phyloP scores from a whole-genome alignment of 2,329 filamentous ascomycete species.

The Aspergillus luchuensis region DNA sequence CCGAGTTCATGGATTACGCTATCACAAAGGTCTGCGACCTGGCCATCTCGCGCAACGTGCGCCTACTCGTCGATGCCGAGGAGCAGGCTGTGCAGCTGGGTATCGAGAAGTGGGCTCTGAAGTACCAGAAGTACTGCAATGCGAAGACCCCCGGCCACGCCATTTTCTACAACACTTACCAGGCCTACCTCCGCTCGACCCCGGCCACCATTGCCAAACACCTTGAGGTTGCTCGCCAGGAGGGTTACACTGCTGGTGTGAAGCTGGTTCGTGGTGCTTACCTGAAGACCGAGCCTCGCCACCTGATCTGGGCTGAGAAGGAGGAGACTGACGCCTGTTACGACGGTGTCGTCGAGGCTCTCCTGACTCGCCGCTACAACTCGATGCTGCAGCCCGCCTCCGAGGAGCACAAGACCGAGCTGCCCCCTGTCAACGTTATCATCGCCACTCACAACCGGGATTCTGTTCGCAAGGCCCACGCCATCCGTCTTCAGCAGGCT shows the following conservation, averaged over 20 bases:
- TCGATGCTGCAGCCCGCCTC: constrained; percentile 51
- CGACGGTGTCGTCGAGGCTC: constrained; percentile 57
- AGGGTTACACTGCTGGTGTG: constrained; percentile 54
- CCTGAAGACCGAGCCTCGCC: constrained; percentile 51
- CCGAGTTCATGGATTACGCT: constrained; percentile 44
- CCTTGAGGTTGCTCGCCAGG: constrained; percentile 47
- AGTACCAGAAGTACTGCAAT: constrained; percentile 57
- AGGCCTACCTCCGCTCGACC: constrained; percentile 56
- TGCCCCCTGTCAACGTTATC: constrained; percentile 53
- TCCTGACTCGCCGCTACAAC: constrained; percentile 62
- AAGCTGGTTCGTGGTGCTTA: constrained; percentile 59
- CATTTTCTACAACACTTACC: constrained; percentile 59
- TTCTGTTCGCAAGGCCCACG: constrained; percentile 56
- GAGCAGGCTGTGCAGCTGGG: constrained; percentile 55
- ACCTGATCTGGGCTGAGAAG: constrained; percentile 51
- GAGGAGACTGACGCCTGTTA: constrained; percentile 55
- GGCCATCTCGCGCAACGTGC: constrained; percentile 46
- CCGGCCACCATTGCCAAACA: constrained; percentile 50
- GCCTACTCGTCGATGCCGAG: constrained; percentile 57
- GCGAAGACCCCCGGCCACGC: constrained; percentile 44
- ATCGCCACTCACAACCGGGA: constrained; percentile 62
- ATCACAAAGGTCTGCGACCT: constrained; percentile 49
- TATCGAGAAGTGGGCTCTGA: constrained; percentile 57
- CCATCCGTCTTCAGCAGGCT: constrained; percentile 49
- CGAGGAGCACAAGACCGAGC: constrained; percentile 39